phyloP scores from a whole-genome alignment of 2,329 filamentous ascomycete species.

The Purpureocillium takamizusanense region DNA sequence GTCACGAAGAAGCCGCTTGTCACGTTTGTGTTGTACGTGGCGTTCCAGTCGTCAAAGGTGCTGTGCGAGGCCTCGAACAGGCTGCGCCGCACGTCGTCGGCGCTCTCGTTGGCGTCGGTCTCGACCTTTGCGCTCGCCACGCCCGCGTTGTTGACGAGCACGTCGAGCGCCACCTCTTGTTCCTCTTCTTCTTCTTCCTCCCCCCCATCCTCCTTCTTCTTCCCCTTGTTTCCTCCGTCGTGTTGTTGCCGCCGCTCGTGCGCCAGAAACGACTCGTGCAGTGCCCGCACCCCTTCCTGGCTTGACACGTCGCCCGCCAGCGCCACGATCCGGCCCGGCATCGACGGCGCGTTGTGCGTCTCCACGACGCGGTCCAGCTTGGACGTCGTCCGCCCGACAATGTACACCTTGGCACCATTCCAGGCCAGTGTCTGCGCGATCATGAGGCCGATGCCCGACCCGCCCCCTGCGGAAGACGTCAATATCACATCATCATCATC shows the following conservation, averaged over 20 bases:
- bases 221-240: too few species aligned
- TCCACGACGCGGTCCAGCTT: constrained; percentile 53
- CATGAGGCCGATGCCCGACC: constrained; percentile 61
- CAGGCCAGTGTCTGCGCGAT: constrained; percentile 56
- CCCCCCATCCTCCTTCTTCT: too few species aligned
- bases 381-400: constrained; percentile 55
- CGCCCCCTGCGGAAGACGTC: too few species aligned
- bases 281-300: constrained; percentile 47
- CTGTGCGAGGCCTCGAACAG: constrained; percentile 53
- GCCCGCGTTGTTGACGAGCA: constrained; percentile 62
- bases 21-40: constrained; percentile 67
- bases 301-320: constrained; percentile 54
- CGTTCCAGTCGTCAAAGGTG: constrained; percentile 61
- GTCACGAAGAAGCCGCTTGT: constrained; percentile 59
- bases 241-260: constrained; percentile 47
- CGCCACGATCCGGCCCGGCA: constrained; percentile 44
- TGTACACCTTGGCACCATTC: constrained; percentile 63
- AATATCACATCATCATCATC: too few species aligned
- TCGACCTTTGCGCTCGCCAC: constrained; percentile 47
- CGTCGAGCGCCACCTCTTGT: constrained; percentile 32
- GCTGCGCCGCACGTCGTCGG: constrained; percentile 46
- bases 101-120: constrained; percentile 42
- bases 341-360: constrained; percentile 42
- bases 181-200: too few species aligned
- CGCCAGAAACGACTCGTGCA: constrained; percentile 47